These are phyloP conservation scores for Allantophomopsis lycopodina DNA, from an alignment of 2,329 filamentous ascomycete species.

Conservation along the genomic window DNA sequence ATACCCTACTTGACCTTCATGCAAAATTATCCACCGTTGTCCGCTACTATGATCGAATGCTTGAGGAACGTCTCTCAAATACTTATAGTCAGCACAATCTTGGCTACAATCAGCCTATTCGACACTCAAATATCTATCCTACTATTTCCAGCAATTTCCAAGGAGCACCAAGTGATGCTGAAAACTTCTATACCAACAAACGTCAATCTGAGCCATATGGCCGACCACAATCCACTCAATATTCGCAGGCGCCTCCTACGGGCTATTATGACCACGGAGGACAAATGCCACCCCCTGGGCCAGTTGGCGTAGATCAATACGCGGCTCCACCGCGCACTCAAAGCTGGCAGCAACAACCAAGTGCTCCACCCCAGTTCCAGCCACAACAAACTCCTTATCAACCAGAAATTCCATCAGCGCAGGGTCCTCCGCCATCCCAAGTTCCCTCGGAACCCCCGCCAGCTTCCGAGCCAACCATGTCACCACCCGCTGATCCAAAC, in stretches of 20 bases:
- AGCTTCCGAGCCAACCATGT: constrained; percentile 17
- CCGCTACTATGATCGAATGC: constrained; percentile 94
- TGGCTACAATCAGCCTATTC: constrained; percentile 43
- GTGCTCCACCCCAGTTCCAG: constrained; percentile 9
- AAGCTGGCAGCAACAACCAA: constrained; percentile 29
- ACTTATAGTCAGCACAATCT: constrained; percentile 76
- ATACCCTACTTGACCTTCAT: constrained; percentile 86
- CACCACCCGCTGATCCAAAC: constrained; percentile 33
- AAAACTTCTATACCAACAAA: constrained; percentile 61
- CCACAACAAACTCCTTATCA: constrained; percentile 9
- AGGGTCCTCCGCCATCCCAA: constrained; percentile 6
- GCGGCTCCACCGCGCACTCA: constrained; percentile 19
- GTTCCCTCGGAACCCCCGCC: constrained; percentile 20
- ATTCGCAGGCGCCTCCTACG: no score
- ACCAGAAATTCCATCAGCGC: constrained; percentile 12
- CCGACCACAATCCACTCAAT: constrained; percentile 28
- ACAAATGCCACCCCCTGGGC: no score
- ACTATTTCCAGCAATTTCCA: constrained; percentile 44
- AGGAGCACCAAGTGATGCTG: constrained; percentile 37
- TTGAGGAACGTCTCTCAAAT: constrained; percentile 86
- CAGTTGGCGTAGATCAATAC: constrained; percentile 5
- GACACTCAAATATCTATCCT: constrained; percentile 52
- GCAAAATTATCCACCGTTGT: constrained; percentile 93
- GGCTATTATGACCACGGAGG: no score
- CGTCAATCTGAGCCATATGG: constrained; percentile 29